Conservation (phyloP, 2,329 filamentous ascomycete species). For the Raffaelea ambrosiae region DNA sequence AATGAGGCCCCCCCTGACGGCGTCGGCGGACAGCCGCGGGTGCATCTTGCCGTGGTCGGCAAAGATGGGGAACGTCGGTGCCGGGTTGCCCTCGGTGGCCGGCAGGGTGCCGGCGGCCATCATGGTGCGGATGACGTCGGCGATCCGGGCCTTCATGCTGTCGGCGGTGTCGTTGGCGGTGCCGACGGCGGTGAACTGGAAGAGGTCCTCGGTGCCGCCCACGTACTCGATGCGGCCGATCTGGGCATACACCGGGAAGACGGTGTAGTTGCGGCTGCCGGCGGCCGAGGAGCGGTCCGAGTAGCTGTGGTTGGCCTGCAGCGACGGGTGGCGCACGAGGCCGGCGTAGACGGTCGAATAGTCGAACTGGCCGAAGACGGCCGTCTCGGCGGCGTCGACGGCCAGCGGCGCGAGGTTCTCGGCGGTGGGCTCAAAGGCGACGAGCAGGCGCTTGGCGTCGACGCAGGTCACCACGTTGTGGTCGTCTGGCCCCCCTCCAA, state of each 20-base stretch:
- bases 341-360: slow-evolving; percentile 16
- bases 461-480: slow-evolving; percentile 14
- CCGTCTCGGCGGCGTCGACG: slow-evolving; percentile 20
- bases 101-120: slow-evolving; percentile 16
- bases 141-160: slow-evolving; percentile 17
- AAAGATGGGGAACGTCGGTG: slow-evolving; percentile 25
- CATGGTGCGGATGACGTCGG: slow-evolving; percentile 8
- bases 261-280: slow-evolving; percentile 14
- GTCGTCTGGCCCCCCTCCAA: too few relatives aligned
- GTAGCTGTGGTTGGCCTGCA: slow-evolving; percentile 13
- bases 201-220: slow-evolving; percentile 19
- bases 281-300: slow-evolving; percentile 13
- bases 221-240: slow-evolving; percentile 21
- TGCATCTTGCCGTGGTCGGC: slow-evolving; percentile 28
- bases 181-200: slow-evolving; percentile 22
- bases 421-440: slow-evolving; percentile 26
- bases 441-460: slow-evolving; percentile 24
- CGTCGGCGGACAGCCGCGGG: slow-evolving; percentile 21
- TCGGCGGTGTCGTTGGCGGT: slow-evolving; percentile 12
- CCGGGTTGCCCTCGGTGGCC: slow-evolving; percentile 6
- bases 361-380: slow-evolving; percentile 25
- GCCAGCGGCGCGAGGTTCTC: slow-evolving; percentile 23
- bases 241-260: slow-evolving; percentile 15
- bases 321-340: slow-evolving; percentile 17
- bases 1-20: slow-evolving; percentile 31